Percentiles rank a stretch among this genome's conserved stretches.
Evolutionary conservation across 176 grass and related monocot genomes (phyloP).

Genomic region (Phyllostachys edulis): DNA sequence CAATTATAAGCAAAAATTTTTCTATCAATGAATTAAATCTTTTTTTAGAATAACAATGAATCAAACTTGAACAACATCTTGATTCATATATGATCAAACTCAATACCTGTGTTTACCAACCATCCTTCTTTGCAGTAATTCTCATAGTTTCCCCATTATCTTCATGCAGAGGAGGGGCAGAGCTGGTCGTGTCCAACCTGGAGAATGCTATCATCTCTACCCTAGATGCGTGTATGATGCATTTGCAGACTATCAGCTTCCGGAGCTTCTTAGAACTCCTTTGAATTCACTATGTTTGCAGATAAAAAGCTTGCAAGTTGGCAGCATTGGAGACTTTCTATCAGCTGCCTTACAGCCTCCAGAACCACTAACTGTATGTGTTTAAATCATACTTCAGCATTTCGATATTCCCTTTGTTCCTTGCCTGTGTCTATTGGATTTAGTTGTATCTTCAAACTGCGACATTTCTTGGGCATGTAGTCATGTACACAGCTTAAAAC

Average conservation of each 20-base stretch:
- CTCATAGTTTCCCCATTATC: conserved; percentile 31
- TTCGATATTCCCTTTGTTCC: background rate
- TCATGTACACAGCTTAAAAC: conserved; percentile 8
- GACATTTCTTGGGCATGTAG: conserved; percentile 3
- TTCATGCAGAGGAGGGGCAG: conserved; percentile 80
- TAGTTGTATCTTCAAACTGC: background rate
- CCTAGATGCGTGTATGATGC: conserved; percentile 96
- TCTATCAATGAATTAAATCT: background rate
- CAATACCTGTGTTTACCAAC: background rate
- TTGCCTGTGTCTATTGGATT: background rate
- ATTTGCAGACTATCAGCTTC: conserved; percentile 89
- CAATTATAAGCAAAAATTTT: background rate
- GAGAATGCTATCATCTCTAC: conserved; percentile 97
- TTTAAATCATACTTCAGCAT: conserved; percentile 25
- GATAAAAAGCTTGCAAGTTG: conserved; percentile 95
- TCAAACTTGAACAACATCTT: background rate
- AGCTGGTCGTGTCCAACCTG: conserved; percentile 90
- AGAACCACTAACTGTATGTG: conserved; percentile 69
- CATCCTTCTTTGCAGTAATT: conserved; percentile 11
- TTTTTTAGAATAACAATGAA: background rate
- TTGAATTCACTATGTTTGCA: conserved; percentile 97
- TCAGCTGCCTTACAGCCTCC: conserved; percentile 92
- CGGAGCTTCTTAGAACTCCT: conserved; percentile 89
- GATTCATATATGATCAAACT: conserved; percentile 8
- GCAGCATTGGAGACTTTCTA: conserved; percentile 79